These are phyloP conservation scores for Hondaea fermentalgiana DNA, from an alignment of 108 stramenopile species.

Conservation along the genomic window DNA sequence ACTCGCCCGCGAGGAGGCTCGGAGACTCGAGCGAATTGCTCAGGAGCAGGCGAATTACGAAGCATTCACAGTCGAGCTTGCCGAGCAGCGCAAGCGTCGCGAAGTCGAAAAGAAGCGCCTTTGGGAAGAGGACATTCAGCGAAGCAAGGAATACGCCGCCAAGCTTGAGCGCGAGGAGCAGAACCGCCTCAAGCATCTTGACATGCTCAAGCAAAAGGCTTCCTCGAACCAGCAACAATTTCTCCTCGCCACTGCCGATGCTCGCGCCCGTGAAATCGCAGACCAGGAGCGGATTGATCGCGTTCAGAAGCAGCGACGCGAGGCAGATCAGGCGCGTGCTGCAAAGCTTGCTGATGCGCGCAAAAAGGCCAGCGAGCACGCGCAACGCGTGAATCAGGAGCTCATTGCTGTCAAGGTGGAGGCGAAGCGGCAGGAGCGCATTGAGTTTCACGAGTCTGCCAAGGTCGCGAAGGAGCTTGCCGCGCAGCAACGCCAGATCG, in stretches of 20 bases:
- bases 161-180: constrained; percentile 16
- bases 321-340: background rate
- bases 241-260: background rate
- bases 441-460: background rate
- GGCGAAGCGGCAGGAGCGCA: background rate
- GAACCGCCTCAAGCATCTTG: background rate
- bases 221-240: background rate
- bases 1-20: background rate
- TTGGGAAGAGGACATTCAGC: background rate
- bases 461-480: background rate
- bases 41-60: background rate
- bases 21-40: background rate
- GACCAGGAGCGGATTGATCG: background rate
- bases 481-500: background rate
- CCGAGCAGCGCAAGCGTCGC: background rate
- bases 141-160: background rate
- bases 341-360: background rate
- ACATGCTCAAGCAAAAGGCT: background rate
- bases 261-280: background rate
- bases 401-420: background rate
- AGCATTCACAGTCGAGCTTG: background rate
- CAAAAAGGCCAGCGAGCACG: background rate
- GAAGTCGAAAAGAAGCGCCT: background rate
- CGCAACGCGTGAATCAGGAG: background rate
- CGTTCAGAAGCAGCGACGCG: background rate